phyloP scores from a whole-genome alignment of 2,329 filamentous ascomycete species.

The Cryphonectria parasitica region DNA sequence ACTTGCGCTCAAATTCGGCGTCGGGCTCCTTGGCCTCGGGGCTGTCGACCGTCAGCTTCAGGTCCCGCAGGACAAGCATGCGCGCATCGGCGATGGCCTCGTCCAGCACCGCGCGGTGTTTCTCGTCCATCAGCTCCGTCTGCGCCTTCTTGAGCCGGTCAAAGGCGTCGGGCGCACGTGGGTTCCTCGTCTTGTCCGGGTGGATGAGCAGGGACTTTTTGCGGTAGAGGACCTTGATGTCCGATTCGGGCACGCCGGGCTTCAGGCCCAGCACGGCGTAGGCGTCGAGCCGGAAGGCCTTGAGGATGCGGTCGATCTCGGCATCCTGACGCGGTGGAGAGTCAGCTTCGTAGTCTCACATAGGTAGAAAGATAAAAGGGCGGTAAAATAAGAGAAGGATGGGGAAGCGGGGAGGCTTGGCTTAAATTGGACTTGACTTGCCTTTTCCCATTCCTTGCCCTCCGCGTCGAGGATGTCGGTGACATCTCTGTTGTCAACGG shows the following conservation, averaged over 20 bases:
- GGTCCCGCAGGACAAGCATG: conserved; percentile 90
- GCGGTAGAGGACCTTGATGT: conserved; percentile 94
- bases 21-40: conserved; percentile 82
- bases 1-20: conserved; percentile 71
- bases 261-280: conserved; percentile 96
- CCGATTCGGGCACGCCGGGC: conserved; percentile 90
- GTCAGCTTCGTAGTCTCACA: neutral
- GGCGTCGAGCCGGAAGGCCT: conserved; percentile 77
- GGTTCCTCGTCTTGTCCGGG: conserved; percentile 95
- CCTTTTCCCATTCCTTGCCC: conserved; percentile 90
- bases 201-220: conserved; percentile 99
- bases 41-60: conserved; percentile 89
- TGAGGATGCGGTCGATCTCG: conserved; percentile 92
- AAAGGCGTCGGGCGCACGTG: conserved; percentile 89
- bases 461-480: conserved; percentile 82
- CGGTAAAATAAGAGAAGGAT: neutral
- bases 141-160: conserved; percentile 96
- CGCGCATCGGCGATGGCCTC: conserved; percentile 96
- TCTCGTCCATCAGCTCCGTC: conserved; percentile 89
- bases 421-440: conserved; percentile 38
- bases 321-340: conserved; percentile 66
- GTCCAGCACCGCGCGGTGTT: conserved; percentile 82
- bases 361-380: neutral
- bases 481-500: conserved; percentile 57
- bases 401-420: neutral